A percentile compares a stretch with the other conserved stretches of the same genome.
These are phyloP conservation scores for Boletus sensibilis DNA, from an alignment of 768 basidiomycete species.

Conservation along the genomic window DNA sequence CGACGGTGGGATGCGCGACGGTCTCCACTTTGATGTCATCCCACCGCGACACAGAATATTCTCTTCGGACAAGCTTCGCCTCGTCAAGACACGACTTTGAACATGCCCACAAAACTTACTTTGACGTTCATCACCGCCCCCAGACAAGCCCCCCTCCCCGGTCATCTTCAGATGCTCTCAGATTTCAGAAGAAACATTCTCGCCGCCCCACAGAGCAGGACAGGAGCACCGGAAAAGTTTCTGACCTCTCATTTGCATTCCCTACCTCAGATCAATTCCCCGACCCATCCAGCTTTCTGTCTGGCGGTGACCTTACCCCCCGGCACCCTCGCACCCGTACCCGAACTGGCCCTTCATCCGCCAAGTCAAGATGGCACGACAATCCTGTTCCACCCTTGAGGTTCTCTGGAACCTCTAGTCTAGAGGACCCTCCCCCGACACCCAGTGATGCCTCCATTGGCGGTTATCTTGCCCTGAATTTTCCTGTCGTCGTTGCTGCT, in stretches of 20 bases:
- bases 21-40: too few species aligned
- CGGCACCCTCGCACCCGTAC: slow-evolving; percentile 50
- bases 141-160: slow-evolving; percentile 38
- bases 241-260: slow-evolving; percentile 28
- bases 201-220: slow-evolving; percentile 26
- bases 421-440: slow-evolving; percentile 74
- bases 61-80: slow-evolving; percentile 54
- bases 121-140: slow-evolving; percentile 46
- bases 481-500: slow-evolving; percentile 71
- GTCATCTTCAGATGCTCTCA: slow-evolving; percentile 12
- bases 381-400: slow-evolving; percentile 51
- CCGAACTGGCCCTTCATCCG: slow-evolving; percentile 54
- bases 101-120: slow-evolving; percentile 38
- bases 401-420: slow-evolving; percentile 68
- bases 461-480: slow-evolving; percentile 38
- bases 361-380: slow-evolving; percentile 42
- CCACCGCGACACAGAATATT: slow-evolving; percentile 30
- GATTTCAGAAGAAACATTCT: slow-evolving; percentile 22
- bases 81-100: slow-evolving; percentile 54
- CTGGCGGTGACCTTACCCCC: slow-evolving; percentile 33
- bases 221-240: slow-evolving; percentile 27
- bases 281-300: slow-evolving; percentile 27
- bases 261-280: slow-evolving; percentile 28
- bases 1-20: too few species aligned
- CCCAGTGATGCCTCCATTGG: slow-evolving; percentile 47